Percentiles rank a stretch among this genome's conserved stretches.
Evolutionary conservation across 257 asterid genomes (phyloP).

Genomic region (Fraxinus americana): DNA sequence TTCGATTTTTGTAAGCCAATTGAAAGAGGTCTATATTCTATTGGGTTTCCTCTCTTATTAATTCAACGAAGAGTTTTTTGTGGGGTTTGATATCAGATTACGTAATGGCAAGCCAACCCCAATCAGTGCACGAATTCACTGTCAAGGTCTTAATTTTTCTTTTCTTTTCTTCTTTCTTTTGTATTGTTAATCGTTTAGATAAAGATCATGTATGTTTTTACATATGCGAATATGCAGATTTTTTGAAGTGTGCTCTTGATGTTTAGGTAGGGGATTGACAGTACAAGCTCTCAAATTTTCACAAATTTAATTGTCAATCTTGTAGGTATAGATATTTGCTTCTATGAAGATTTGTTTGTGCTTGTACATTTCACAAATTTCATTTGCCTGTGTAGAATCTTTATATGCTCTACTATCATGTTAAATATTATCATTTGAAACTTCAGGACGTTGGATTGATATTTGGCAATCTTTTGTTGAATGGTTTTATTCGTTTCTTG

Average conservation of each 20-base stretch:
- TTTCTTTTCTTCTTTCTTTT: too few relatives aligned
- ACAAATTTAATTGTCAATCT: not conserved
- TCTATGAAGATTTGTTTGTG: not conserved
- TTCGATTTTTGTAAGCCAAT: slow-evolving; percentile 6
- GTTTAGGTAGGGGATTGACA: too few relatives aligned
- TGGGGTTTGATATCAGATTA: slow-evolving; percentile 24
- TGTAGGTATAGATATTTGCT: not conserved
- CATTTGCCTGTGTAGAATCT: too few relatives aligned
- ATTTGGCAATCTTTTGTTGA: too few relatives aligned
- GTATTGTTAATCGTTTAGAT: too few relatives aligned
- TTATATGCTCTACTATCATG: too few relatives aligned
- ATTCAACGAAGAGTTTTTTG: slow-evolving; percentile 2
- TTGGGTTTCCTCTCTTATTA: not conserved
- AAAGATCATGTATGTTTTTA: too few relatives aligned
- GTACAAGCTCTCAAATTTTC: too few relatives aligned
- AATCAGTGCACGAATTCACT: slow-evolving; percentile 80
- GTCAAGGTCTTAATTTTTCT: slow-evolving; percentile 53
- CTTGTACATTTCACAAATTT: not conserved
- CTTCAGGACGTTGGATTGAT: too few relatives aligned
- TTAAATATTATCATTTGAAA: too few relatives aligned
- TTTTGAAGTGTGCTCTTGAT: too few relatives aligned
- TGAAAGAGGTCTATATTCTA: slow-evolving; percentile 10
- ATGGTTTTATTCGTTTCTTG: not conserved
- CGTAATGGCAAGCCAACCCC: slow-evolving; percentile 70
- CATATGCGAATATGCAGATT: too few relatives aligned